These are phyloP conservation scores for Blastomyces emzantsi DNA, from an alignment of 2,329 filamentous ascomycete genomes.

Conservation along the genomic window DNA sequence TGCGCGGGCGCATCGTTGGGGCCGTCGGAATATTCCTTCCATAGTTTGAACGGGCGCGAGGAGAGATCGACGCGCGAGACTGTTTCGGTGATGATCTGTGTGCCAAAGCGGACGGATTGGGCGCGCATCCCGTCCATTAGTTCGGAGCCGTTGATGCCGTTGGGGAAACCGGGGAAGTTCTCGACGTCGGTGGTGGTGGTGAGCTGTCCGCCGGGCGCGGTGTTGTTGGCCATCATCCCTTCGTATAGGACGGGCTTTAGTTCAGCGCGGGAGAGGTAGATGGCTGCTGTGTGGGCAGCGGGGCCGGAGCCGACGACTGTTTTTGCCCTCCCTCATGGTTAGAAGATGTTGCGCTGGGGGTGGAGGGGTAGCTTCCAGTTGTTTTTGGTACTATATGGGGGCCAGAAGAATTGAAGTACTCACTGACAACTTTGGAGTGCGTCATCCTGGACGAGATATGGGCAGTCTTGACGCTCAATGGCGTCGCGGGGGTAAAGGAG, in stretches of 20 bases:
- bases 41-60: slow-evolving; percentile 79
- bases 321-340: background rate
- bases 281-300: slow-evolving; percentile 91
- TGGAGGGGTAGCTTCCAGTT: slow-evolving; percentile 8
- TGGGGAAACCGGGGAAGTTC: slow-evolving; percentile 93
- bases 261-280: slow-evolving; percentile 92
- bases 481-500: slow-evolving; percentile 27
- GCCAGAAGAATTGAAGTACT: slow-evolving; percentile 31
- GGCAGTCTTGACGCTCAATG: slow-evolving; percentile 34
- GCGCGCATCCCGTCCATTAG: slow-evolving; percentile 94
- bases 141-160: slow-evolving; percentile 74
- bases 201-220: slow-evolving; percentile 89
- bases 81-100: slow-evolving; percentile 86
- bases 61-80: slow-evolving; percentile 81
- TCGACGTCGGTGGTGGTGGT: slow-evolving; percentile 98
- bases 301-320: slow-evolving; percentile 85
- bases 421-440: slow-evolving; percentile 89
- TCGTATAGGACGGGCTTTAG: slow-evolving; percentile 94
- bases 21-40: slow-evolving; percentile 74
- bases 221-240: slow-evolving; percentile 95
- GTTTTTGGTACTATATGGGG: background rate
- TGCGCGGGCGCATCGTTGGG: slow-evolving; percentile 59
- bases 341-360: slow-evolving; percentile 17
- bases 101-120: slow-evolving; percentile 88
- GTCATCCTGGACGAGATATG: slow-evolving; percentile 50